A percentile compares a stretch with the other conserved stretches of the same genome.
These are phyloP conservation scores for Glycine tomentella DNA, from an alignment of 306 rosid genomes.

Conservation along the genomic window DNA sequence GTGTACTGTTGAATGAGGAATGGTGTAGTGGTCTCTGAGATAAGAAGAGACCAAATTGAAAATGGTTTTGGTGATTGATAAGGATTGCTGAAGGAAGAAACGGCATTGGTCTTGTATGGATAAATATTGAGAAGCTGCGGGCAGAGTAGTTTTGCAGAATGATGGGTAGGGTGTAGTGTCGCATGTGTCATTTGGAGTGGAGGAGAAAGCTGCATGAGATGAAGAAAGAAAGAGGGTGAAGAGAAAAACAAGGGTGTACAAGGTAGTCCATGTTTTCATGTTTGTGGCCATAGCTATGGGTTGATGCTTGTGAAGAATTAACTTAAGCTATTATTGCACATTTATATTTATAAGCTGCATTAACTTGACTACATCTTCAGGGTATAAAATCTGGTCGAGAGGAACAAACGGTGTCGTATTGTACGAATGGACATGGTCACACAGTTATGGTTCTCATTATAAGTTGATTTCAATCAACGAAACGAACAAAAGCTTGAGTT, in stretches of 20 bases:
- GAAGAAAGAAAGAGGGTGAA: conserved; percentile 27
- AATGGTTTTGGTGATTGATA: conserved; percentile 44
- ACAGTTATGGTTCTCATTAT: neutral
- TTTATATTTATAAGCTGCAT: conserved; percentile 35
- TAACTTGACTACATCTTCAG: too few species aligned
- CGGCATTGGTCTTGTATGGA: conserved; percentile 35
- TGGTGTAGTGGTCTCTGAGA: conserved; percentile 18
- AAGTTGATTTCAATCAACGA: neutral
- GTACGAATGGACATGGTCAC: too few species aligned
- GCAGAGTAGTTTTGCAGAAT: conserved; percentile 50
- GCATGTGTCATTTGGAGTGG: conserved; percentile 32
- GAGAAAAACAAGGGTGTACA: conserved; percentile 40
- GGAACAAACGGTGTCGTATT: too few species aligned
- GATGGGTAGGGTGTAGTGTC: conserved; percentile 49
- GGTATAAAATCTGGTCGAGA: too few species aligned
- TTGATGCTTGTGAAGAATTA: neutral
- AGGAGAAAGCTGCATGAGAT: conserved; percentile 20
- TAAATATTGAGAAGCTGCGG: neutral
- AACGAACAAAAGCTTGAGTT: neutral
- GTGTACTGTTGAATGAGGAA: conserved; percentile 39
- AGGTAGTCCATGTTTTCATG: neutral
- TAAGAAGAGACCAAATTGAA: conserved; percentile 26
- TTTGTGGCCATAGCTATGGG: too few species aligned
- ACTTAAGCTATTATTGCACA: neutral
- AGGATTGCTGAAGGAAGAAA: conserved; percentile 51